Conservation (phyloP, 768 basidiomycete genomes). For the Galerina sulciceps region DNA sequence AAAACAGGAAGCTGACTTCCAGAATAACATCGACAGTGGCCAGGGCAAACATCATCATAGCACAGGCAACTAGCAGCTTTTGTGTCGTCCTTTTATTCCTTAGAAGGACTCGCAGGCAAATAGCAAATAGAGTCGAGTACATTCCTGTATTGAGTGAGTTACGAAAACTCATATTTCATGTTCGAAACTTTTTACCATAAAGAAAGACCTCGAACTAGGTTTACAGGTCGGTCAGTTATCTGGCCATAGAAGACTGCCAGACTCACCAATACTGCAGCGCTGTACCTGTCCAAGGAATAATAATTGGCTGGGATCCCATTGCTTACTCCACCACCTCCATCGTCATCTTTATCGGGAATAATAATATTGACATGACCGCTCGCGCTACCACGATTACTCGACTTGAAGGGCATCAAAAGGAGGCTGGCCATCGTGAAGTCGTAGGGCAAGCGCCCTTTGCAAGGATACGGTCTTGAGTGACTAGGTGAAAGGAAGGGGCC, state of each 20-base stretch:
- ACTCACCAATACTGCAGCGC: constrained; percentile 27
- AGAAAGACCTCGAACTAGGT: constrained; percentile 26
- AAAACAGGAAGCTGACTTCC: constrained; percentile 31
- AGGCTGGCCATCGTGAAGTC: constrained; percentile 20
- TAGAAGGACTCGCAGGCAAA: constrained; percentile 33
- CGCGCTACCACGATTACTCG: constrained; percentile 7
- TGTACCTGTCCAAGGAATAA: constrained; percentile 27
- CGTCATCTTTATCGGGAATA: constrained; percentile 20
- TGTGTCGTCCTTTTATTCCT: constrained; percentile 26
- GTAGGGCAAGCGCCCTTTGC: constrained; percentile 17
- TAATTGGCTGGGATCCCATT: constrained; percentile 15
- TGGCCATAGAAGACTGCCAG: neutral
- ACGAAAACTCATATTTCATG: neutral
- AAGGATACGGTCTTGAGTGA: constrained; percentile 4
- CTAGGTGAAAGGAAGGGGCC: constrained; percentile 8
- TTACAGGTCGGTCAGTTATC: neutral
- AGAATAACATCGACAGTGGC: constrained; percentile 33
- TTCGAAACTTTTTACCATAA: constrained; percentile 20
- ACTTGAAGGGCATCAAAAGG: constrained; percentile 14
- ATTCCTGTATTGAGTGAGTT: constrained; percentile 20
- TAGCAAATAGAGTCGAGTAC: constrained; percentile 31
- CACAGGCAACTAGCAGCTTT: constrained; percentile 28
- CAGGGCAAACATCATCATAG: constrained; percentile 30
- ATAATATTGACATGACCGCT: constrained; percentile 17
- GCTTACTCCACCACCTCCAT: neutral